Base-by-base conservation (phyloP, 768 basidiomycete species). In the Glaciozyma martinii region DNA sequence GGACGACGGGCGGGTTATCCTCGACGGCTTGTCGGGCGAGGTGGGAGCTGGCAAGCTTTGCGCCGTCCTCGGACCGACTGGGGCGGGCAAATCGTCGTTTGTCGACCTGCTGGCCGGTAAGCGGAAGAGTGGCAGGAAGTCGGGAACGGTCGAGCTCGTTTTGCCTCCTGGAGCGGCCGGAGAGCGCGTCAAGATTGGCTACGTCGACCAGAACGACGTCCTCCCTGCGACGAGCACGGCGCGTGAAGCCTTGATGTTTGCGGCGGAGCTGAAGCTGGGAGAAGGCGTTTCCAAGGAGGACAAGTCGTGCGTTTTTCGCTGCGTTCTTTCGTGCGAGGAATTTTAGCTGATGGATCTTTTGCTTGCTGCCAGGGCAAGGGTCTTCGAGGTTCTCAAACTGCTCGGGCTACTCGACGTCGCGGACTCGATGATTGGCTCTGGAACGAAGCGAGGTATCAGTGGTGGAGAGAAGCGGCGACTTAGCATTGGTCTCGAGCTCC, bases 381-480 rank as follows among this genome's bases (percentile, higher is more conserved):
- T 92, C 1, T 73, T 78, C 30, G 76, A 77, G 12, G 79, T 94
- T 30, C 80, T 97, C 73, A 80, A 82, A 18, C 89, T 87, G 73
- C 82, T 97, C 4, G 90, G 90, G 2, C 82, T 97, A 30, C 77
- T 80, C 12, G 79, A 81, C 46, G 79, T 94, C 19, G 84, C 83
- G 21, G 78, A 94, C 73, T 80, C 82, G 3, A 79, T 87, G 61
- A 92, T 95, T 46, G 84, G 86, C 12, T 40, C 37, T 6, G 85
- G 85, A 15, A 82, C 84, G 8, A 85, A 86, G 67, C 80, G 90
- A 55, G 92, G 90, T 0, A 90, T 95, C 59, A 89, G 87, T 71
- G 92, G 92, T 16, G 92, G 92, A 15, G 91, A 95, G 76, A 88
- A 89, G 80, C 82, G 92, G 54, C 79, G 92, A 57, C 88, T 95